These are phyloP conservation scores for Novymonas esmeraldas DNA, from an alignment of 208 protist genomes.

Conservation along the genomic window DNA sequence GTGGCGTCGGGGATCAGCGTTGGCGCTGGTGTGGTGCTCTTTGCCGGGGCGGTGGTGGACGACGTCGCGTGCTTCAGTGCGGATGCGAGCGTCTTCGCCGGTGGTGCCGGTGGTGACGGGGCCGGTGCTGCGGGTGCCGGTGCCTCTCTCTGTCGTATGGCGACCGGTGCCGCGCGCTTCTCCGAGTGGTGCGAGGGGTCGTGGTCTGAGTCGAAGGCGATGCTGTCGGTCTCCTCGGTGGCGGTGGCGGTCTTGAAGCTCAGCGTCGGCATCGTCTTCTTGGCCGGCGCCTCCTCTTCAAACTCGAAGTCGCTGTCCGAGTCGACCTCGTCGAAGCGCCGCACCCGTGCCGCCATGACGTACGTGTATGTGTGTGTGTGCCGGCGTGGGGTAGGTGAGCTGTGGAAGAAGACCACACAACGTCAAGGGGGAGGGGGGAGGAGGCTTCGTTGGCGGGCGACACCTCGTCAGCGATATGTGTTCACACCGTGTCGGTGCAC, in stretches of 20 bases:
- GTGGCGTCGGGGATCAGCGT: background rate
- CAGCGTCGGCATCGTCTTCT: constrained; percentile 24
- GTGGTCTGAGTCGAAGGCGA: constrained; percentile 22
- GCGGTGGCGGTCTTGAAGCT: constrained; percentile 33
- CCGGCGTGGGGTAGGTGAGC: too few relatives aligned
- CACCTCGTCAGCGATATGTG: too few relatives aligned
- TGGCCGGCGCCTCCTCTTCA: constrained; percentile 9
- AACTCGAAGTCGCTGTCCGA: constrained; percentile 50
- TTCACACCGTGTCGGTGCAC: too few relatives aligned
- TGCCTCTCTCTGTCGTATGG: background rate
- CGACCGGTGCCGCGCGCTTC: background rate
- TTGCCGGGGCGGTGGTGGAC: background rate
- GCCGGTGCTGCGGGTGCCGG: background rate
- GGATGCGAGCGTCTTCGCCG: background rate
- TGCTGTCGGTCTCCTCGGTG: constrained; percentile 25
- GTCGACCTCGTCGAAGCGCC: constrained; percentile 50
- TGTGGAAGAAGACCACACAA: too few relatives aligned
- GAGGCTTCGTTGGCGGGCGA: too few relatives aligned
- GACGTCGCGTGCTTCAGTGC: constrained; percentile 12
- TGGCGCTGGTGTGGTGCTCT: background rate
- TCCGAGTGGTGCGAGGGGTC: constrained; percentile 25
- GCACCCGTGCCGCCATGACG: constrained; percentile 17
- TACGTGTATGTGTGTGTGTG: too few relatives aligned
- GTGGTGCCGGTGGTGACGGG: background rate
- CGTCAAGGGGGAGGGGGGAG: too few relatives aligned